A percentile compares a stretch with the other conserved stretches of the same genome.
Conservation (phyloP, 139 green algal genomes). For the Prasinococcaceae sp. region DNA sequence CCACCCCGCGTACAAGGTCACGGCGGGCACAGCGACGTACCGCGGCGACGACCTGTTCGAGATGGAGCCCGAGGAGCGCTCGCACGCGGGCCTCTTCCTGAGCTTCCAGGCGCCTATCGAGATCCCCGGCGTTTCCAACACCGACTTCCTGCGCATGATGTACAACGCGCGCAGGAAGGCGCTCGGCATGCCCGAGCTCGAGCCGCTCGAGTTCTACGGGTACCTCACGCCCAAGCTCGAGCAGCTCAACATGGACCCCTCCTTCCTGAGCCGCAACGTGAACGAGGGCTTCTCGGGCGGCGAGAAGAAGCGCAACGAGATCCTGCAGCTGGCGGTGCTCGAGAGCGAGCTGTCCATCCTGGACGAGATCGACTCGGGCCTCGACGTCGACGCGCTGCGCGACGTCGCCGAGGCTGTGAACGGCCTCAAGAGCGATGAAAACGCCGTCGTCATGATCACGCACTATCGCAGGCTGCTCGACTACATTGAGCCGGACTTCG, state of each 20-base stretch:
- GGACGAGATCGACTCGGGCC: constrained; percentile 74
- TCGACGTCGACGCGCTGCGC: constrained; percentile 76
- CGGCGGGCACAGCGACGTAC: constrained; percentile 56
- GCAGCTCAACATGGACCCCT: constrained; percentile 87
- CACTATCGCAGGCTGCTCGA: constrained; percentile 90
- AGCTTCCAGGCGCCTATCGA: constrained; percentile 79
- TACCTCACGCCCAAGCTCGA: constrained; percentile 90
- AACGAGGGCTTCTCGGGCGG: constrained; percentile 96
- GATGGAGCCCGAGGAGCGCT: constrained; percentile 62
- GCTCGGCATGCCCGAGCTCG: constrained; percentile 68
- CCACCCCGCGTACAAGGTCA: constrained; percentile 95
- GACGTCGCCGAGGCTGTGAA: constrained; percentile 58
- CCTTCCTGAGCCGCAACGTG: constrained; percentile 93
- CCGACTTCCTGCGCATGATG: constrained; percentile 90
- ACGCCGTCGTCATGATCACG: constrained; percentile 87
- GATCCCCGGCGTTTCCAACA: constrained; percentile 87
- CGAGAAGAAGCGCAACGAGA: constrained; percentile 98
- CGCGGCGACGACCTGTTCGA: constrained; percentile 62
- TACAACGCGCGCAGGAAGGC: constrained; percentile 71
- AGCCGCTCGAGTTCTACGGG: constrained; percentile 95
- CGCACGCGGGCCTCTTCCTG: constrained; percentile 81
- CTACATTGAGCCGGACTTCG: constrained; percentile 54
- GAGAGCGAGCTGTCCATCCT: constrained; percentile 36
- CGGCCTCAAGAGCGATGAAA: constrained; percentile 38
- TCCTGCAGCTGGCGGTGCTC: constrained; percentile 68